Evolutionary conservation across 371 early-diverging fungal species (phyloP).

Genomic region (Mucor piriformis): DNA sequence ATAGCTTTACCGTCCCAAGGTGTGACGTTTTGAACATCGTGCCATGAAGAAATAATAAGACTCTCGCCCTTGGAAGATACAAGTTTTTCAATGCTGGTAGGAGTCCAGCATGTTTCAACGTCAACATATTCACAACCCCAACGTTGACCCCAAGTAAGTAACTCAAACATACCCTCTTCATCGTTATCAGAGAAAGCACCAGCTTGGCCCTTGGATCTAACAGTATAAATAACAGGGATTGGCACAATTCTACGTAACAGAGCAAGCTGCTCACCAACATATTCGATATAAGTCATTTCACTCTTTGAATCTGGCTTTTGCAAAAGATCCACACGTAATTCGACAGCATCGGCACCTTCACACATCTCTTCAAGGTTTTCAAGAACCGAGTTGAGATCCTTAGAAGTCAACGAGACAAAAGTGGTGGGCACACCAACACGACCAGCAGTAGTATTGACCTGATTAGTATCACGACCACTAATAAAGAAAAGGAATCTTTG

Average conservation of each 20-base stretch:
- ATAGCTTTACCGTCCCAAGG: constrained; percentile 68
- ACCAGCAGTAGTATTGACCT: constrained; percentile 32
- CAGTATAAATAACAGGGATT: constrained; percentile 92
- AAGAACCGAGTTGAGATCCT: constrained; percentile 63
- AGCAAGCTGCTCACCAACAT: constrained; percentile 79
- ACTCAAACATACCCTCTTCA: constrained; percentile 62
- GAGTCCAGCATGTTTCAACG: constrained; percentile 73
- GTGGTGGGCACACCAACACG: constrained; percentile 61
- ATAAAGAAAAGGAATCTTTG: constrained; percentile 68
- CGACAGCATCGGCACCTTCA: constrained; percentile 88
- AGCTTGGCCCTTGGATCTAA: constrained; percentile 87
- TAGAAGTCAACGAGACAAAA: constrained; percentile 89
- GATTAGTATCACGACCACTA: constrained; percentile 54
- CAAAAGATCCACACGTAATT: constrained; percentile 92
- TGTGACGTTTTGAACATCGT: constrained; percentile 71
- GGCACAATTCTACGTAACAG: constrained; percentile 67
- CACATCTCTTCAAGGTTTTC: constrained; percentile 60
- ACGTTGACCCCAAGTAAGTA: constrained; percentile 71
- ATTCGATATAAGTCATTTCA: constrained; percentile 55
- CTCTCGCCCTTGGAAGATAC: constrained; percentile 59
- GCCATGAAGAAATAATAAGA: constrained; percentile 88
- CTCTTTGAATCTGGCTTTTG: constrained; percentile 44
- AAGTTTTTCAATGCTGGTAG: constrained; percentile 53
- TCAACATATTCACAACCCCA: constrained; percentile 96
- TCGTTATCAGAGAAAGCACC: constrained; percentile 80